phyloP scores from a whole-genome alignment of 495 filamentous ascomycete genomes.

The Xylaria castorea region DNA sequence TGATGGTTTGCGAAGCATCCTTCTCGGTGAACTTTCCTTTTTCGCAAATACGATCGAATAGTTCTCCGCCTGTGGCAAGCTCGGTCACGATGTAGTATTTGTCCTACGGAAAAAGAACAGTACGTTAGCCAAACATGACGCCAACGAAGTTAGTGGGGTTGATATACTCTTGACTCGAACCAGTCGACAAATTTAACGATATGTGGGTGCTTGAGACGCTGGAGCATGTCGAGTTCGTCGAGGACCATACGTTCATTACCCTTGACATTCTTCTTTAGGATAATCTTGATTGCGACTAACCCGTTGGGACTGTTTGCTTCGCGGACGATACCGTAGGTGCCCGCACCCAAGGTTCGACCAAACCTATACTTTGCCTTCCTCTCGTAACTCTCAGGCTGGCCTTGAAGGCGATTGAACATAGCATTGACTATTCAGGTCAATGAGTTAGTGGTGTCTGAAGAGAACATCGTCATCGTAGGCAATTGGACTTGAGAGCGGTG shows the following conservation, averaged over 20 bases:
- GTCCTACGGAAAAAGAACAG: constrained; percentile 65
- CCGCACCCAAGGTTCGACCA: constrained; percentile 91
- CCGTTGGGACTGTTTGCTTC: constrained; percentile 84
- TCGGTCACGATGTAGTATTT: constrained; percentile 99
- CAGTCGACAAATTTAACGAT: constrained; percentile 99
- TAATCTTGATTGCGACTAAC: constrained; percentile 98
- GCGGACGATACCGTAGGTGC: constrained; percentile 97
- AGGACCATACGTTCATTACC: constrained; percentile 99
- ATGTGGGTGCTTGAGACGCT: constrained; percentile 87
- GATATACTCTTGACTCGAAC: constrained; percentile 90
- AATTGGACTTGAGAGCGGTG: neutral
- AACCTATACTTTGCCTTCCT: constrained; percentile 95
- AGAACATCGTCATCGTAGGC: neutral
- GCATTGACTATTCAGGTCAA: constrained; percentile 67
- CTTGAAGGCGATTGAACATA: constrained; percentile 97
- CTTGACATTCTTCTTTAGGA: constrained; percentile 98
- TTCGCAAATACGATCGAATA: constrained; percentile 98
- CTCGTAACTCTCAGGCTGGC: constrained; percentile 97
- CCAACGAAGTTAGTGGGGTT: too few species aligned
- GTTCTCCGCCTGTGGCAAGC: constrained; percentile 92
- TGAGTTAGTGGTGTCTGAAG: neutral
- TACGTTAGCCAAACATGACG: neutral
- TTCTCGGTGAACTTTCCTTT: constrained; percentile 99
- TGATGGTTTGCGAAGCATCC: constrained; percentile 95
- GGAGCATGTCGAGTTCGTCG: constrained; percentile 93